Evolutionary conservation across 805 yeast species (phyloP).

Genomic region (Yueomyces sp.): DNA sequence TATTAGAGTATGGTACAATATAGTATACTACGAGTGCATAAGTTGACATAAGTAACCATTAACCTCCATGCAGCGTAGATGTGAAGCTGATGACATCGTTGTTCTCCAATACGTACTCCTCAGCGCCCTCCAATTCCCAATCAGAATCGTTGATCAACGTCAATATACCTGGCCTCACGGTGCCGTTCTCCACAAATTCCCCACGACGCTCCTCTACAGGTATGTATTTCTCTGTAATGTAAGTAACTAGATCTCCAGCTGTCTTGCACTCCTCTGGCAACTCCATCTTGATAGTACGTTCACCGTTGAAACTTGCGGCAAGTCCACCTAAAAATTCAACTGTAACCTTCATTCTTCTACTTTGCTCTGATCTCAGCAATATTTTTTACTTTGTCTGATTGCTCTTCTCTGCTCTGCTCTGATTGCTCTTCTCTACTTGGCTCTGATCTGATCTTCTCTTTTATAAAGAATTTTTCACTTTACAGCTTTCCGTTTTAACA

Average conservation of each 20-base stretch:
- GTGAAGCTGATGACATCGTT: constrained; percentile 79
- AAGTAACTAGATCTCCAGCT: constrained; percentile 38
- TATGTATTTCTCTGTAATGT: constrained; percentile 41
- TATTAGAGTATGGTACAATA: too few relatives aligned
- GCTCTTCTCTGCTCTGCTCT: too few relatives aligned
- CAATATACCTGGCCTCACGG: constrained; percentile 82
- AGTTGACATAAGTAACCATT: background rate
- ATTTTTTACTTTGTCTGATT: too few relatives aligned
- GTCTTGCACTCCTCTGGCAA: constrained; percentile 23
- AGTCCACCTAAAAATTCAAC: constrained; percentile 61
- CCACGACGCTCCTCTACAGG: constrained; percentile 49
- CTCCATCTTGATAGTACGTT: constrained; percentile 38
- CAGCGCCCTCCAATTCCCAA: constrained; percentile 92
- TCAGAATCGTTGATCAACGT: constrained; percentile 89
- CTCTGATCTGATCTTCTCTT: too few relatives aligned
- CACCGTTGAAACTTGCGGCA: constrained; percentile 58
- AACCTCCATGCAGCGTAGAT: constrained; percentile 92
- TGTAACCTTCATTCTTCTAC: background rate
- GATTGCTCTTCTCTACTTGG: too few relatives aligned
- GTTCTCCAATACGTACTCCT: constrained; percentile 59
- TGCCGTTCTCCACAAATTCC: constrained; percentile 70
- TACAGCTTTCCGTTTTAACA: too few relatives aligned
- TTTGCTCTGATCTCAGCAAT: too few relatives aligned
- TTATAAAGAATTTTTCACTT: too few relatives aligned
- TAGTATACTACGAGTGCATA: too few relatives aligned